Evolutionary conservation across 306 rosid genomes (phyloP).

Genomic region (Ormosia emarginata): DNA sequence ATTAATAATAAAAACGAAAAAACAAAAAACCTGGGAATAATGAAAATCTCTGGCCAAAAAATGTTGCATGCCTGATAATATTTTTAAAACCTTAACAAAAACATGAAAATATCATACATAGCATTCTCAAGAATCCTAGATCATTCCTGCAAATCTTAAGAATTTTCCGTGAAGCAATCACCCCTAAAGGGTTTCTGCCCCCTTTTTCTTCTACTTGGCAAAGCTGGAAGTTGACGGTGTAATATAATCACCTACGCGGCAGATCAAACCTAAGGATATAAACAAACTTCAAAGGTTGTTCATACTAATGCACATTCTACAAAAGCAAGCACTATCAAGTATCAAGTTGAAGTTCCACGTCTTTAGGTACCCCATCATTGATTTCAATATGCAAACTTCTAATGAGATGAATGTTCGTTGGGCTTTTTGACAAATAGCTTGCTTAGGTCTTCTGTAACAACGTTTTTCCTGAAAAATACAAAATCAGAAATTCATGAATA

Average conservation of each 20-base stretch:
- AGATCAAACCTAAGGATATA: constrained; percentile 12
- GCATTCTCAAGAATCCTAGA: neutral
- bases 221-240: neutral
- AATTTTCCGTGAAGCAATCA: neutral
- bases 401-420: constrained; percentile 36
- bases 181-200: neutral
- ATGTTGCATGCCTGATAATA: neutral
- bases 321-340: constrained; percentile 20
- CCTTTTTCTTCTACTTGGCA: constrained; percentile 10
- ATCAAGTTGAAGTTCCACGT: neutral
- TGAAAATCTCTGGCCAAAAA: neutral
- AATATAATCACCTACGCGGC: neutral
- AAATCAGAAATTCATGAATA: constrained; percentile 22
- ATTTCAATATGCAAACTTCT: constrained; percentile 14
- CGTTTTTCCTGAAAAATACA: constrained; percentile 67
- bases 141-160: neutral
- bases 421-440: constrained; percentile 81
- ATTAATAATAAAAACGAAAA: neutral
- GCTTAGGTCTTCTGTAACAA: constrained; percentile 89
- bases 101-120: neutral
- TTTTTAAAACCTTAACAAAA: neutral
- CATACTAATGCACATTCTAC: constrained; percentile 29
- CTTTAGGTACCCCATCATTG: constrained; percentile 15
- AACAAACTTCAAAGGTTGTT: constrained; percentile 20
- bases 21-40: too few relatives aligned